Percentiles rank a stretch among this genome's conserved stretches.
phyloP scores from a whole-genome alignment of 2,329 filamentous ascomycete species.

The Pseudogymnoascus sp. region DNA sequence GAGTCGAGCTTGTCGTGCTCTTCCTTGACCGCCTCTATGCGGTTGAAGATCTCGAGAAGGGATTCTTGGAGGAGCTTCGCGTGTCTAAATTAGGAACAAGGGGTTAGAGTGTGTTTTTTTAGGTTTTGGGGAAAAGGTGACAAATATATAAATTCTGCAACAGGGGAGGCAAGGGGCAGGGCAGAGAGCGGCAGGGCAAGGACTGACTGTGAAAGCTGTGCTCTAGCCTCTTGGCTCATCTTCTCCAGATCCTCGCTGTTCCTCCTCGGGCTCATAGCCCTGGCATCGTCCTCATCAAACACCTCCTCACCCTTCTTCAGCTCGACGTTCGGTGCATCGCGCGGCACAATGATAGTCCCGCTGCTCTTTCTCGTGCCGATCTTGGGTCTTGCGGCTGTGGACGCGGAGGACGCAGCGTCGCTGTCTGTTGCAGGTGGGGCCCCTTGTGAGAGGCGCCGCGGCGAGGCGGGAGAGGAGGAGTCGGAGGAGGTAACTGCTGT shows the following conservation, averaged over 20 bases:
- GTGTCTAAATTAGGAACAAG: conserved; percentile 50
- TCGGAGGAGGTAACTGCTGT: neutral
- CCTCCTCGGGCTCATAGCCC: conserved; percentile 87
- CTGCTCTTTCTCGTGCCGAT: conserved; percentile 70
- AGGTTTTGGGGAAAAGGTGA: neutral
- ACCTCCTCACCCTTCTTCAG: conserved; percentile 56
- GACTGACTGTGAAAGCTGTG: conserved; percentile 49
- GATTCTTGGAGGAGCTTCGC: conserved; percentile 84
- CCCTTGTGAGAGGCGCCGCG: conserved; percentile 5
- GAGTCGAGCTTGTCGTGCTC: conserved; percentile 95
- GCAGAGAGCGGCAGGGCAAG: neutral
- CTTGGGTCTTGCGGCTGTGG: conserved; percentile 38
- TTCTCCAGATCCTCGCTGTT: conserved; percentile 87
- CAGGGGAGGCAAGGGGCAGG: neutral
- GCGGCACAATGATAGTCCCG: conserved; percentile 73
- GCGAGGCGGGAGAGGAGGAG: neutral
- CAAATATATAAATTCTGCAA: neutral
- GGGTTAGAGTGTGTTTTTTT: neutral
- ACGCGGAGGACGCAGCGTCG: conserved; percentile 6
- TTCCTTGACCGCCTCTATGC: conserved; percentile 86
- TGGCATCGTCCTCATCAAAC: conserved; percentile 78
- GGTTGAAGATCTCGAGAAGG: conserved; percentile 80
- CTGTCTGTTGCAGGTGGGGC: conserved; percentile 2
- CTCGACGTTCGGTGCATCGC: conserved; percentile 66
- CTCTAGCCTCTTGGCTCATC: conserved; percentile 73